Percentiles rank a stretch among this genome's conserved stretches.
Conservation (phyloP, 1,284 basidiomycete species). For the Ceratobasidium sp. region DNA sequence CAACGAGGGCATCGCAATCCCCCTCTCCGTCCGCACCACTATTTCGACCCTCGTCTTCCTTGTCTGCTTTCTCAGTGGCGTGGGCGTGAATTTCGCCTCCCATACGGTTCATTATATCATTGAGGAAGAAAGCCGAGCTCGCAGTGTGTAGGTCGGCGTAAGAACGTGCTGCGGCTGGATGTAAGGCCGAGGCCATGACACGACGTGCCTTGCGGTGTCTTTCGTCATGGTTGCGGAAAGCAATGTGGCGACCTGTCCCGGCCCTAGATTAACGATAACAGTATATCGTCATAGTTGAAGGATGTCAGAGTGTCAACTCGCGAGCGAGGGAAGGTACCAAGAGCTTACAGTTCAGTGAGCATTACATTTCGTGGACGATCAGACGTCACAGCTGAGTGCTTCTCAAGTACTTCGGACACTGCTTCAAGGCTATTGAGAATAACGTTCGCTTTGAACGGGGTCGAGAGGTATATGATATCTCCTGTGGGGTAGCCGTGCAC, state of each 20-base stretch:
- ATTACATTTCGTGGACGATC: slow-evolving; percentile 28
- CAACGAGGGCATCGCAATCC: not conserved
- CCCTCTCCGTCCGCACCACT: not conserved
- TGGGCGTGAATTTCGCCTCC: not conserved
- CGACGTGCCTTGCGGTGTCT: slow-evolving; percentile 14
- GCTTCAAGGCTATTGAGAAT: slow-evolving; percentile 10
- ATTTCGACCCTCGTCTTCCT: not conserved
- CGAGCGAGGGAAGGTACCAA: no score
- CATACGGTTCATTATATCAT: not conserved
- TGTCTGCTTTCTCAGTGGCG: not conserved
- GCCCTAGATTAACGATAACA: not conserved
- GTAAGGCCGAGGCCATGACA: slow-evolving; percentile 32
- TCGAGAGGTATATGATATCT: not conserved
- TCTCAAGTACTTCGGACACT: slow-evolving; percentile 16
- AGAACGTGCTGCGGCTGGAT: slow-evolving; percentile 27
- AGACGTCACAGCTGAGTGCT: not conserved
- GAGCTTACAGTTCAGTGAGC: slow-evolving; percentile 20
- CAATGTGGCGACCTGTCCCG: not conserved
- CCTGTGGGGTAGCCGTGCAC: not conserved
- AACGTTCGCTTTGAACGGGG: slow-evolving; percentile 17
- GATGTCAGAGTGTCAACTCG: no score
- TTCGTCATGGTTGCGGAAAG: slow-evolving; percentile 32
- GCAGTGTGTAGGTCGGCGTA: slow-evolving; percentile 11
- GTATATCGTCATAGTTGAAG: no score
- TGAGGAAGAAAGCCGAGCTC: not conserved